These are phyloP conservation scores for Gossypium aridum DNA, from an alignment of 441 rosid genomes.

Conservation along the genomic window DNA sequence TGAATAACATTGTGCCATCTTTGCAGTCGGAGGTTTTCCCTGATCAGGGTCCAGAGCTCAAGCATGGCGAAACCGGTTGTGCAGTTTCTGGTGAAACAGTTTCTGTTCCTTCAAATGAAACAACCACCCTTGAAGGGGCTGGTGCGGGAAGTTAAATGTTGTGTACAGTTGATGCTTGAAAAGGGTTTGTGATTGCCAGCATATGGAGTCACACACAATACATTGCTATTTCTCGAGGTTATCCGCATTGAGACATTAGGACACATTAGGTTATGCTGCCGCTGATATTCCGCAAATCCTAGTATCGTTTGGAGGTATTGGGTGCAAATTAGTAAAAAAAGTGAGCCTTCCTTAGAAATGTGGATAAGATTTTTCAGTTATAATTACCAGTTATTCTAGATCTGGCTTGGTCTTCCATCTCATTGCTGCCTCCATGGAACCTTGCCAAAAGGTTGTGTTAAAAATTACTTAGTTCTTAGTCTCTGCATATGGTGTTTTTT, in stretches of 20 bases:
- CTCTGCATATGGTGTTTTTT: slow-evolving; percentile 3
- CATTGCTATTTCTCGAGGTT: slow-evolving; percentile 2
- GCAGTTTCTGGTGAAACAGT: slow-evolving; percentile 23
- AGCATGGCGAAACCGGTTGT: slow-evolving; percentile 22
- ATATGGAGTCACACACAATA: neutral
- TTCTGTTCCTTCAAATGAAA: slow-evolving; percentile 31
- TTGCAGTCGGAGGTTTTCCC: slow-evolving; percentile 76
- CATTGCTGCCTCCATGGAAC: neutral
- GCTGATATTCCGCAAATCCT: slow-evolving; percentile 5
- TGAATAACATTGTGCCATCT: slow-evolving; percentile 62
- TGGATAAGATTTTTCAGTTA: neutral
- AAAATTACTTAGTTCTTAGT: slow-evolving; percentile 3
- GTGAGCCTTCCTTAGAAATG: neutral
- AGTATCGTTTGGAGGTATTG: neutral
- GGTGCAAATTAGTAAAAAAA: slow-evolving; percentile 2
- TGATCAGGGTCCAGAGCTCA: slow-evolving; percentile 44
- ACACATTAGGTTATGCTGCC: neutral
- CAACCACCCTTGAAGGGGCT: slow-evolving; percentile 31
- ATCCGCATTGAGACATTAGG: neutral
- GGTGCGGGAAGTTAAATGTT: slow-evolving; percentile 21
- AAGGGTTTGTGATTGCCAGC: slow-evolving; percentile 12
- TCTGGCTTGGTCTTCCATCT: slow-evolving; percentile 5
- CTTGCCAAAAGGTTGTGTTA: neutral
- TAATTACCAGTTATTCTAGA: neutral
- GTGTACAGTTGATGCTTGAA: neutral